phyloP scores from a whole-genome alignment of 2,329 filamentous ascomycete genomes.

The Cordyceps fumosorosea region DNA sequence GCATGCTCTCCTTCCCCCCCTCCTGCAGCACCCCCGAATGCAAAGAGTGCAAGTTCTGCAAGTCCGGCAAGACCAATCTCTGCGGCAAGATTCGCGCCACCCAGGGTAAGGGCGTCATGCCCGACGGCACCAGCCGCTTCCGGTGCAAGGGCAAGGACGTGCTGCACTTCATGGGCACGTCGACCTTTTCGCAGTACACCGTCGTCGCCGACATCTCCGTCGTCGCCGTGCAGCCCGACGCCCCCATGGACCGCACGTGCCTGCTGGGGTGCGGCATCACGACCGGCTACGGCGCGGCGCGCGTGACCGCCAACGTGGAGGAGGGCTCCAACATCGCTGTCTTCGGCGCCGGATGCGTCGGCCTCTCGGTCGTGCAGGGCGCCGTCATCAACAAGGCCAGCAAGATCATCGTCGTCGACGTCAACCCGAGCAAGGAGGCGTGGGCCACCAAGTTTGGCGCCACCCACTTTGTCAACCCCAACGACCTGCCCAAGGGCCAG shows the following conservation, averaged over 20 bases:
- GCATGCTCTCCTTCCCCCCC: neutral
- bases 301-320: slow-evolving; percentile 88
- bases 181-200: slow-evolving; percentile 98
- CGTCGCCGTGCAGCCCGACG: slow-evolving; percentile 82
- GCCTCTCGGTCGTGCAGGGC: slow-evolving; percentile 90
- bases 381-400: slow-evolving; percentile 75
- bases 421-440: slow-evolving; percentile 85
- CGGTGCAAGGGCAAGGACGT: slow-evolving; percentile 90
- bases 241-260: slow-evolving; percentile 93
- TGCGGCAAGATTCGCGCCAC: slow-evolving; percentile 98
- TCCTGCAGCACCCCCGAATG: slow-evolving; percentile 81
- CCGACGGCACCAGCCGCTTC: slow-evolving; percentile 92
- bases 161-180: slow-evolving; percentile 98
- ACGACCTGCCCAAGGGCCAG: slow-evolving; percentile 62
- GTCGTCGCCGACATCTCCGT: slow-evolving; percentile 98
- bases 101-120: slow-evolving; percentile 94
- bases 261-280: slow-evolving; percentile 97
- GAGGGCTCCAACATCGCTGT: slow-evolving; percentile 83
- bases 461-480: slow-evolving; percentile 94
- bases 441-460: slow-evolving; percentile 95
- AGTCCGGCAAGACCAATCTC: slow-evolving; percentile 97
- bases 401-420: slow-evolving; percentile 66
- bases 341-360: slow-evolving; percentile 94
- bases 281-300: slow-evolving; percentile 92
- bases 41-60: slow-evolving; percentile 98